These are phyloP conservation scores for Favolaschia claudopus DNA, from an alignment of 768 basidiomycete genomes.

Conservation along the genomic window DNA sequence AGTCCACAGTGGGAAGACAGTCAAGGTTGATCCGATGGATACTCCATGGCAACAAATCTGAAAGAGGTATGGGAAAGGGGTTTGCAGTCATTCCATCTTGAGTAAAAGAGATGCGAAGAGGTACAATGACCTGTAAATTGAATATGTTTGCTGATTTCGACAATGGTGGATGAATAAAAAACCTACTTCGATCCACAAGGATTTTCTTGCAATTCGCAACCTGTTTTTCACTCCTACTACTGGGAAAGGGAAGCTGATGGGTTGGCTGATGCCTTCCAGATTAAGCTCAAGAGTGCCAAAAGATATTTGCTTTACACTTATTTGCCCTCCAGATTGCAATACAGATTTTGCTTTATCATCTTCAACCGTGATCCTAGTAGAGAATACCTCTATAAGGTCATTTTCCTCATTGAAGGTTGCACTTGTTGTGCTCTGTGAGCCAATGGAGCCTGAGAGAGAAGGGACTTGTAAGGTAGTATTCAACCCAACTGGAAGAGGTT, in stretches of 20 bases:
- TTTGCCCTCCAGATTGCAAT: slow-evolving; percentile 26
- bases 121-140: slow-evolving; percentile 20
- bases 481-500: slow-evolving; percentile 5
- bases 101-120: slow-evolving; percentile 25
- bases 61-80: slow-evolving; percentile 34
- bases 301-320: slow-evolving; percentile 27
- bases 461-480: neutral
- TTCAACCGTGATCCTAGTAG: slow-evolving; percentile 26
- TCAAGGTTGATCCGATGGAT: slow-evolving; percentile 44
- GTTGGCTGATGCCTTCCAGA: slow-evolving; percentile 33
- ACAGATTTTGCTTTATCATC: slow-evolving; percentile 23
- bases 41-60: slow-evolving; percentile 34
- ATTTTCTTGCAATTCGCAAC: slow-evolving; percentile 16
- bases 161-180: slow-evolving; percentile 27
- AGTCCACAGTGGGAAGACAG: slow-evolving; percentile 36
- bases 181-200: slow-evolving; percentile 35
- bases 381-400: slow-evolving; percentile 28
- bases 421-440: slow-evolving; percentile 19
- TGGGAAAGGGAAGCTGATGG: slow-evolving; percentile 9
- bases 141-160: neutral
- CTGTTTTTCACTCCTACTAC: neutral
- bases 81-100: slow-evolving; percentile 29
- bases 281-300: slow-evolving; percentile 26
- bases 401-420: slow-evolving; percentile 36
- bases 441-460: slow-evolving; percentile 24